phyloP scores from a whole-genome alignment of 441 rosid species.

The Hypseocharis bilobata region DNA sequence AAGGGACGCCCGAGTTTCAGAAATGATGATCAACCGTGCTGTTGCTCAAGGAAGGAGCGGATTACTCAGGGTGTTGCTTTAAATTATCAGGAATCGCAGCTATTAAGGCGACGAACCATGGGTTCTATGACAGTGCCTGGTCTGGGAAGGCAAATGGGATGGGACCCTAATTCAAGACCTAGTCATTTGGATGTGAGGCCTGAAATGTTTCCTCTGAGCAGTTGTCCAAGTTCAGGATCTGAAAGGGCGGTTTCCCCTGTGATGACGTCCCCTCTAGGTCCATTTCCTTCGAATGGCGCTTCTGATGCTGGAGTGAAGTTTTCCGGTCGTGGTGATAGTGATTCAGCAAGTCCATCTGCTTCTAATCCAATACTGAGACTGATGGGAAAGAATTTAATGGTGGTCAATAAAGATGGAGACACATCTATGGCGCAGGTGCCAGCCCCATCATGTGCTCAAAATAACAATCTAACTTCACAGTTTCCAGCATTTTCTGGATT shows the following conservation, averaged over 20 bases:
- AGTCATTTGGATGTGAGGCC: slow-evolving; percentile 25
- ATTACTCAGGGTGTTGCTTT: slow-evolving; percentile 31
- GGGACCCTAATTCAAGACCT: slow-evolving; percentile 20
- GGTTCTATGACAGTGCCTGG: slow-evolving; percentile 35
- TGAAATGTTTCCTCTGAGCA: slow-evolving; percentile 30
- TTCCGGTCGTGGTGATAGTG: not conserved
- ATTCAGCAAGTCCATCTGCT: slow-evolving; percentile 48
- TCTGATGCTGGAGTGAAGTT: slow-evolving; percentile 15
- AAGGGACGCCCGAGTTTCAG: slow-evolving; percentile 40
- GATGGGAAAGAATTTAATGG: slow-evolving; percentile 90
- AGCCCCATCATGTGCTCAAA: slow-evolving; percentile 27
- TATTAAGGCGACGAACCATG: slow-evolving; percentile 44
- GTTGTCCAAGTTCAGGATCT: slow-evolving; percentile 27
- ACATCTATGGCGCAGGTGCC: slow-evolving; percentile 30
- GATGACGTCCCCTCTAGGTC: slow-evolving; percentile 25
- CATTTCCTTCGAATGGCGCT: slow-evolving; percentile 34
- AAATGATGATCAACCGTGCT: slow-evolving; percentile 59
- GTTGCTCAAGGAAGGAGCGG: slow-evolving; percentile 77
- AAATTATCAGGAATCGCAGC: slow-evolving; percentile 48
- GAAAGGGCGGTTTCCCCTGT: slow-evolving; percentile 20
- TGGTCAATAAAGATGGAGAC: slow-evolving; percentile 65
- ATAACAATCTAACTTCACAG: slow-evolving; percentile 25
- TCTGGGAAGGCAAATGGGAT: slow-evolving; percentile 24
- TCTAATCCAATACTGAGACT: slow-evolving; percentile 73
- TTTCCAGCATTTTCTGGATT: slow-evolving; percentile 28